Evolutionary conservation across 2,329 filamentous ascomycete species (phyloP), one percentile per base, ranked within the genome.

Genomic region (Cytospora chrysosperma): DNA sequence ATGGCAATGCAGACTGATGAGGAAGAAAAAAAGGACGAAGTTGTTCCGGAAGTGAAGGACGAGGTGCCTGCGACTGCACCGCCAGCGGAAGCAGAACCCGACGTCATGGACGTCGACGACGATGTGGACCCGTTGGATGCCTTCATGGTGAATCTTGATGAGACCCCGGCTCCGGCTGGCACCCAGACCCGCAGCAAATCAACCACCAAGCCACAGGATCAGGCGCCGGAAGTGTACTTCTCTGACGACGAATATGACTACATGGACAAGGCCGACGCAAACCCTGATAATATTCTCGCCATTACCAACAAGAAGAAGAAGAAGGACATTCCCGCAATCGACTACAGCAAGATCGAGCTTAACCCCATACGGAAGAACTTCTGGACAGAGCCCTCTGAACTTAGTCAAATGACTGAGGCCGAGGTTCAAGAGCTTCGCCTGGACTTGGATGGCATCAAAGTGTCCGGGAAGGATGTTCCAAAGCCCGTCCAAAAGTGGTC

Each of bases 401-500:
- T 98, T 67, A 85, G 87, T 56, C 85, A 90, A 52, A 88, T 98
- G 84, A 92, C 88, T 2, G 90, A 96, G 68, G 91, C 90, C 62
- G 93, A 98, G 70, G 85, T 96, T 61, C 85, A 87, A 51, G 90
- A 91, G 68, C 76, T 99, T 61, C 88, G 95, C 55, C 79, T 94
- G 64, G 93, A 98, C 74, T 82, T 99, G 32, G 95, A 98, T 74
- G 94, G 93, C 55, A 98, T 99, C 78, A 97, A 97, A 74, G 92
- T 98, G 50, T 87, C 89, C 65, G 93, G 93, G 65, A 88, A 92
- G 68, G 87, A 97, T 70, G 88, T 96, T 5, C 95, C 95, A 1
- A 96, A 93, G 71, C 95, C 95, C 4, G 93, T 99, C 12, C 90
- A 92, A 71, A 97, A 96, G 76, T 99, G 93, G 92, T 93, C 94